Percentiles rank a stretch among this genome's conserved stretches.
phyloP scores from a whole-genome alignment of 345 rosid species.

The Orychophragmus violaceus region DNA sequence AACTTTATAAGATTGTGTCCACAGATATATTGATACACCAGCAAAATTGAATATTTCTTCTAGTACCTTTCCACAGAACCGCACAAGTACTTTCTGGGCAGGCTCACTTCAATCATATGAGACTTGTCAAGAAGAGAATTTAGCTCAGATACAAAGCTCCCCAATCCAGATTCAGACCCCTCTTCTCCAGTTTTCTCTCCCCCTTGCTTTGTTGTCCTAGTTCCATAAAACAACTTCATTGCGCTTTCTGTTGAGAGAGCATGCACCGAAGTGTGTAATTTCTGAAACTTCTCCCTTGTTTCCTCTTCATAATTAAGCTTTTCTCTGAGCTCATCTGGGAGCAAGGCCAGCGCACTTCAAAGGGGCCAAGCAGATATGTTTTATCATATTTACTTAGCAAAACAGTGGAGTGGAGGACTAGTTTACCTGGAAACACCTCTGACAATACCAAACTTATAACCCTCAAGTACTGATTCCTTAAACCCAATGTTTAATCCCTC shows the following conservation, averaged over 20 bases:
- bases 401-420: not conserved
- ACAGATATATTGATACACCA: not conserved
- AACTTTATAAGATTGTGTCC: not conserved
- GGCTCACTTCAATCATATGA: slow-evolving; percentile 30
- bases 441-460: slow-evolving; percentile 67
- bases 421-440: slow-evolving; percentile 69
- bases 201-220: slow-evolving; percentile 26
- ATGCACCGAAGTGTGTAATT: slow-evolving; percentile 36
- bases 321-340: slow-evolving; percentile 44
- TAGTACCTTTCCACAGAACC: not conserved
- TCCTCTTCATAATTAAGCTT: slow-evolving; percentile 42
- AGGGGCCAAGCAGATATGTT: not conserved
- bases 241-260: slow-evolving; percentile 45
- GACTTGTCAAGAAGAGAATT: slow-evolving; percentile 39
- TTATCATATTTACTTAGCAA: not conserved
- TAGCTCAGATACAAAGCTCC: slow-evolving; percentile 37
- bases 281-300: slow-evolving; percentile 31
- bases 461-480: slow-evolving; percentile 50
- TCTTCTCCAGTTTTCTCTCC: slow-evolving; percentile 14
- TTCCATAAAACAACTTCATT: slow-evolving; percentile 37
- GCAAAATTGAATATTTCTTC: not conserved
- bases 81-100: not conserved
- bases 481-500: slow-evolving; percentile 68
- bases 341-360: slow-evolving; percentile 45
- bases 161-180: slow-evolving; percentile 20